These are phyloP conservation scores for Didymella arachidicola DNA, from an alignment of 2,329 filamentous ascomycete genomes.

Conservation along the genomic window DNA sequence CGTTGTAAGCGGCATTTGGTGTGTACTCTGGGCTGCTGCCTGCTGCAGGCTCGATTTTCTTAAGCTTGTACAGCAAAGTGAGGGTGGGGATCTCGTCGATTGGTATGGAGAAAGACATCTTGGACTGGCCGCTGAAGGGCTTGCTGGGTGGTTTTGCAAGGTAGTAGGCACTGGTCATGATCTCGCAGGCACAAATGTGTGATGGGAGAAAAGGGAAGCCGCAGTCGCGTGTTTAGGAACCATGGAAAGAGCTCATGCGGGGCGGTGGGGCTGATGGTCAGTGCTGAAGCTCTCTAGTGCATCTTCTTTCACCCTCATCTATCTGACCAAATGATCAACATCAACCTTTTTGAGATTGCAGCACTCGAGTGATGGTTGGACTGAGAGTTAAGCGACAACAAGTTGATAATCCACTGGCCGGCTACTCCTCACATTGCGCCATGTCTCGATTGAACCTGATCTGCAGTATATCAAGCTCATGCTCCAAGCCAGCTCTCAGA, in stretches of 20 bases:
- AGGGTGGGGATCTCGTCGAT: constrained; percentile 68
- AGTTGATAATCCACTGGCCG: no score
- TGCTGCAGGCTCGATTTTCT: constrained; percentile 54
- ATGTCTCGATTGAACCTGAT: no score
- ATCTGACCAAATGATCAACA: neutral
- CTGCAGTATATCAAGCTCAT: no score
- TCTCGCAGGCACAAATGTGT: constrained; percentile 2
- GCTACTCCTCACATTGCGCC: no score
- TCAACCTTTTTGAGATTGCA: no score
- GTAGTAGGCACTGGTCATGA: constrained; percentile 37
- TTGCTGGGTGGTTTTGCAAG: constrained; percentile 29
- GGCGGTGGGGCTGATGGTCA: constrained; percentile 1
- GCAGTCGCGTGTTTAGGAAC: neutral
- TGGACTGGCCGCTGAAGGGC: constrained; percentile 16
- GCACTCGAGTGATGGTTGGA: no score
- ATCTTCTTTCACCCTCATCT: neutral
- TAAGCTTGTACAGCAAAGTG: constrained; percentile 69
- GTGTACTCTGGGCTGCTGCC: constrained; percentile 20
- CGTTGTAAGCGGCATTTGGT: constrained; percentile 59
- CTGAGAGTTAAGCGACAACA: no score
- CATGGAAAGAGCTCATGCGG: neutral
- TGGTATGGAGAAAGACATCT: constrained; percentile 35
- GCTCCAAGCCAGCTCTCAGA: no score
- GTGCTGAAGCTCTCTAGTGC: constrained; percentile 10
- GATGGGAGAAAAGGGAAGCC: neutral